These are phyloP conservation scores for Olyra latifolia DNA, from an alignment of 176 grass and related monocot genomes.

Conservation along the genomic window DNA sequence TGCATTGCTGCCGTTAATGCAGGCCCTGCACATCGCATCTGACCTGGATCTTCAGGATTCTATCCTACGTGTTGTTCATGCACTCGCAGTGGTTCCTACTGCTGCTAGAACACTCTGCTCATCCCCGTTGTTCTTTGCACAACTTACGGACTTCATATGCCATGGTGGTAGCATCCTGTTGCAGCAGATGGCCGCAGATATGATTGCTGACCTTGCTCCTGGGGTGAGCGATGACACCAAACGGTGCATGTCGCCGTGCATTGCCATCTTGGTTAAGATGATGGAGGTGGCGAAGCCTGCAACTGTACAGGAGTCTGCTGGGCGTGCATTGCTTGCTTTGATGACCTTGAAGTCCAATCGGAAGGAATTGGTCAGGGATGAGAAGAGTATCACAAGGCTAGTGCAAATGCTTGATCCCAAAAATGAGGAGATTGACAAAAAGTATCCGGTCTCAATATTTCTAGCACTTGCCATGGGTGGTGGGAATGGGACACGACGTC, in stretches of 20 bases:
- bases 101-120: constrained; percentile 55
- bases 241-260: constrained; percentile 59
- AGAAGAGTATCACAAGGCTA: constrained; percentile 69
- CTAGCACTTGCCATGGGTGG: constrained; percentile 68
- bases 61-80: constrained; percentile 56
- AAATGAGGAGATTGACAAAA: constrained; percentile 69
- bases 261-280: constrained; percentile 63
- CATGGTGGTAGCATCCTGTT: constrained; percentile 46
- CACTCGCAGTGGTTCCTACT: constrained; percentile 51
- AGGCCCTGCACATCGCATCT: constrained; percentile 51
- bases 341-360: constrained; percentile 61
- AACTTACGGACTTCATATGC: constrained; percentile 62
- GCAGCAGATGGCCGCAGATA: constrained; percentile 59
- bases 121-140: constrained; percentile 68
- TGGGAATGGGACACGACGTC: constrained; percentile 52
- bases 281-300: constrained; percentile 75
- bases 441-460: constrained; percentile 58
- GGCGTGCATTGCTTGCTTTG: constrained; percentile 52
- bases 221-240: constrained; percentile 54
- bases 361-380: constrained; percentile 68
- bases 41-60: constrained; percentile 63
- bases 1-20: constrained; percentile 60
- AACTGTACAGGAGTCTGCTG: constrained; percentile 66
- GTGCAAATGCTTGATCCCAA: constrained; percentile 74
- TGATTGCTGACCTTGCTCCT: constrained; percentile 60